A percentile compares a stretch with the other conserved stretches of the same genome.
phyloP scores from a whole-genome alignment of 2,329 filamentous ascomycete genomes.

The Pseudocercospora cruenta region DNA sequence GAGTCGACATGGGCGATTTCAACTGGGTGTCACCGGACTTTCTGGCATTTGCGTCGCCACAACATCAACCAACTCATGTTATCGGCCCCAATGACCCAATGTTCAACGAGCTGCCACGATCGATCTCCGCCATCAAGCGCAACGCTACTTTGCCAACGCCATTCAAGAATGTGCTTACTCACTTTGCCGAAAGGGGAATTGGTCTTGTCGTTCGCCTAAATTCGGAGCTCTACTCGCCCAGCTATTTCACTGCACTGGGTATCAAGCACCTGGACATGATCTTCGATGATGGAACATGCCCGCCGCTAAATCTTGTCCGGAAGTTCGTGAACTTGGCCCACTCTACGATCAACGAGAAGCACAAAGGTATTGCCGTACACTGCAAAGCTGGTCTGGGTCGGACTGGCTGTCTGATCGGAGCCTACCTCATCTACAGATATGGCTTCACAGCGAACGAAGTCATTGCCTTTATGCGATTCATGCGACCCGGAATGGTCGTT shows the following conservation, averaged over 20 bases:
- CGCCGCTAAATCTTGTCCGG: slow-evolving; percentile 81
- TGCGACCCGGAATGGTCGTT: slow-evolving; percentile 98
- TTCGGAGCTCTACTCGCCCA: slow-evolving; percentile 91
- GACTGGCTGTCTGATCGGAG: slow-evolving; percentile 94
- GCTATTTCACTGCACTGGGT: slow-evolving; percentile 94
- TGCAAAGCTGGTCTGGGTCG: slow-evolving; percentile 97
- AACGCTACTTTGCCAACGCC: slow-evolving; percentile 72
- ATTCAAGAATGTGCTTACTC: slow-evolving; percentile 93
- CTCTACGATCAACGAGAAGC: slow-evolving; percentile 87
- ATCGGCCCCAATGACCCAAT: slow-evolving; percentile 73
- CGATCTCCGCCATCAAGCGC: slow-evolving; percentile 70
- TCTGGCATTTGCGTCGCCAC: slow-evolving; percentile 93
- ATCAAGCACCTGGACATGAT: slow-evolving; percentile 99
- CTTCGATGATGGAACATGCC: slow-evolving; percentile 97
- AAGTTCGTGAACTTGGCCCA: slow-evolving; percentile 95
- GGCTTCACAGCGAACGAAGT: slow-evolving; percentile 84
- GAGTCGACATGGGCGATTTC: slow-evolving; percentile 98
- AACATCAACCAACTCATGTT: slow-evolving; percentile 74
- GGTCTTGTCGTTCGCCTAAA: slow-evolving; percentile 94
- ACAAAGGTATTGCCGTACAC: slow-evolving; percentile 93
- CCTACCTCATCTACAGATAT: slow-evolving; percentile 95
- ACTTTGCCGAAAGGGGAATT: slow-evolving; percentile 86
- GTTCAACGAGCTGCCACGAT: slow-evolving; percentile 75
- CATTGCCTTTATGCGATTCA: slow-evolving; percentile 98
- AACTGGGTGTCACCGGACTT: slow-evolving; percentile 98